Evolutionary conservation across 2,329 filamentous ascomycete genomes (phyloP).

Genomic region (Aspergillus aculeatus): DNA sequence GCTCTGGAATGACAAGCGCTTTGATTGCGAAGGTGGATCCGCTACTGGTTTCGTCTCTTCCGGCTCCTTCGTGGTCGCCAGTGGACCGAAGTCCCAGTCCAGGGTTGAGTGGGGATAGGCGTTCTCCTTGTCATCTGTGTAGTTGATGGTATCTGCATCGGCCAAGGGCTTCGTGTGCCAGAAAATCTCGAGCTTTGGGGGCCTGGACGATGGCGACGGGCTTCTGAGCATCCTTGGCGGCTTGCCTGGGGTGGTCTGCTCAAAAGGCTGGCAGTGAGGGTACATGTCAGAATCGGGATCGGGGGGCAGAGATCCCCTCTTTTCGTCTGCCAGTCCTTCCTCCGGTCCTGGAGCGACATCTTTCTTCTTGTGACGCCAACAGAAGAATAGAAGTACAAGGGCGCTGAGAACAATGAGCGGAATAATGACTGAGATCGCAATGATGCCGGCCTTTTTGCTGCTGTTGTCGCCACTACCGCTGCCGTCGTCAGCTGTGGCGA

Average conservation of each 20-base stretch:
- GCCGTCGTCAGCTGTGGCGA: slow-evolving; percentile 20
- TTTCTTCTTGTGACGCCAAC: slow-evolving; percentile 34
- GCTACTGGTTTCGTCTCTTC: slow-evolving; percentile 23
- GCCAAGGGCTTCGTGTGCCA: slow-evolving; percentile 32
- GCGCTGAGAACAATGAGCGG: slow-evolving; percentile 32
- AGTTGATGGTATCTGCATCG: slow-evolving; percentile 18
- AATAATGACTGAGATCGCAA: slow-evolving; percentile 38
- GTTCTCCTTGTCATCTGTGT: slow-evolving; percentile 24
- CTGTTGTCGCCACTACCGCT: slow-evolving; percentile 17
- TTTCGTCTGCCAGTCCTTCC: slow-evolving; percentile 21
- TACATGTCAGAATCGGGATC: slow-evolving; percentile 19
- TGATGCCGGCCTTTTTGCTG: slow-evolving; percentile 37
- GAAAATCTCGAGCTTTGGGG: slow-evolving; percentile 36
- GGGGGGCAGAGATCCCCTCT: slow-evolving; percentile 22
- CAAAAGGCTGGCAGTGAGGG: slow-evolving; percentile 27
- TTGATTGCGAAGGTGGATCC: slow-evolving; percentile 23
- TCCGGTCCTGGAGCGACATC: slow-evolving; percentile 24
- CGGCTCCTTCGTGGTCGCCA: slow-evolving; percentile 19
- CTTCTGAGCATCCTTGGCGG: slow-evolving; percentile 24
- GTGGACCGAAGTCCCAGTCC: slow-evolving; percentile 29
- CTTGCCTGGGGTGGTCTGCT: slow-evolving; percentile 22
- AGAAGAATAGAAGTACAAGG: slow-evolving; percentile 33
- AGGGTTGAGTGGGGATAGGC: slow-evolving; percentile 29
- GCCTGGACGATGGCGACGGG: slow-evolving; percentile 28
- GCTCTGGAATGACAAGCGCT: slow-evolving; percentile 30